Conservation (phyloP, 2,329 filamentous ascomycete species). For the Cordyceps cicadae region DNA sequence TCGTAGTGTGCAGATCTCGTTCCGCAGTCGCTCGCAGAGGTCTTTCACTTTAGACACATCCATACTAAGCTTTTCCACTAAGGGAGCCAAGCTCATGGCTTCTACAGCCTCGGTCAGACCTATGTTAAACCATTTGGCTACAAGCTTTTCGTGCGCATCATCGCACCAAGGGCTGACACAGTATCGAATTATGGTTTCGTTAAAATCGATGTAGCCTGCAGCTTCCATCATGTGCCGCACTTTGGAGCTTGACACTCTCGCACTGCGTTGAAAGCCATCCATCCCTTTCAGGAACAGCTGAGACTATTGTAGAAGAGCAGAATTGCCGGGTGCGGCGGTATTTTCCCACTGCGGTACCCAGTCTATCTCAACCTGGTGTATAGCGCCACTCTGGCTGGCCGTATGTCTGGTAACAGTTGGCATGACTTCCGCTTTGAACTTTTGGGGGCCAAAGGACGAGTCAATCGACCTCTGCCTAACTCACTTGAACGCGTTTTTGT, state of each 20-base stretch:
- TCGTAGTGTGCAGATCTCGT: slow-evolving; percentile 45
- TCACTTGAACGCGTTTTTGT: slow-evolving; percentile 58
- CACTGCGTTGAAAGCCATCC: slow-evolving; percentile 52
- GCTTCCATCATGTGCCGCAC: slow-evolving; percentile 54
- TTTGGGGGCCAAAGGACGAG: neutral
- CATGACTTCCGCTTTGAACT: neutral
- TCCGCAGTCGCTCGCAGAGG: slow-evolving; percentile 49
- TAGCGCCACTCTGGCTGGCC: slow-evolving; percentile 60
- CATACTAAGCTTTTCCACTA: slow-evolving; percentile 45
- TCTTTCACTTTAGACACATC: slow-evolving; percentile 53
- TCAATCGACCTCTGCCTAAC: neutral
- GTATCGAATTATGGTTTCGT: slow-evolving; percentile 58
- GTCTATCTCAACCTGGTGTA: slow-evolving; percentile 89
- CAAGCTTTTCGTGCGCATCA: slow-evolving; percentile 55
- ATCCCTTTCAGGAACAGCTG: slow-evolving; percentile 60
- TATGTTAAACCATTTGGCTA: slow-evolving; percentile 78
- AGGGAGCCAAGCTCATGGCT: slow-evolving; percentile 62
- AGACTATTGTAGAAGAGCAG: slow-evolving; percentile 61
- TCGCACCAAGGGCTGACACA: slow-evolving; percentile 67
- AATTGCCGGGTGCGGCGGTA: slow-evolving; percentile 47
- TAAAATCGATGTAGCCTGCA: slow-evolving; percentile 73
- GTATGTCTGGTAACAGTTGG: slow-evolving; percentile 53
- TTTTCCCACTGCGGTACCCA: slow-evolving; percentile 67
- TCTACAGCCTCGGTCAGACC: slow-evolving; percentile 65
- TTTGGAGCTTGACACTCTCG: slow-evolving; percentile 45